These are phyloP conservation scores for Suhomyces xylopsoci DNA, from an alignment of 805 yeast species.

Conservation along the genomic window DNA sequence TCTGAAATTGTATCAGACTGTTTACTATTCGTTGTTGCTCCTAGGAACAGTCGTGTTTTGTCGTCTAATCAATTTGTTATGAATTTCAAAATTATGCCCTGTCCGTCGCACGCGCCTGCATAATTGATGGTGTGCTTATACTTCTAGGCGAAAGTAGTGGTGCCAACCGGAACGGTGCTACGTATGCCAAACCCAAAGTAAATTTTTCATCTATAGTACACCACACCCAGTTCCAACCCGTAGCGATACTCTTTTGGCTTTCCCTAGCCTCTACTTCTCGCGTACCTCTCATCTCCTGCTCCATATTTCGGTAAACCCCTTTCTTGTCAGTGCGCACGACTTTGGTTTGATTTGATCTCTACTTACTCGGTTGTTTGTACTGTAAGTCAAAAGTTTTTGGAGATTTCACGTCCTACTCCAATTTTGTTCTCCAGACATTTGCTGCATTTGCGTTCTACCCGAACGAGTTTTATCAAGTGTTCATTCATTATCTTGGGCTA, in stretches of 20 bases:
- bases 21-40: constrained; percentile 39
- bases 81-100: background rate
- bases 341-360: constrained; percentile 4
- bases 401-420: background rate
- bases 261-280: background rate
- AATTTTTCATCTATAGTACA: background rate
- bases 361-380: background rate
- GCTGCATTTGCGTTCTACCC: background rate
- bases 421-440: background rate
- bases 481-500: background rate
- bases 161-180: background rate
- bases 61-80: background rate
- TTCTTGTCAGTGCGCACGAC: constrained; percentile 3
- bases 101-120: constrained; percentile 1
- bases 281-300: background rate
- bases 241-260: background rate
- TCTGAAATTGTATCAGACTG: constrained; percentile 12
- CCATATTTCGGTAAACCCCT: background rate
- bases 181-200: background rate
- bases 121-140: background rate
- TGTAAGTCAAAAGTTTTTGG: background rate
- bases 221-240: background rate
- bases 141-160: background rate
- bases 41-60: constrained; percentile 43
- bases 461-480: background rate